phyloP scores from a whole-genome alignment of 805 yeast genomes.

The Yarrowia sp. region DNA sequence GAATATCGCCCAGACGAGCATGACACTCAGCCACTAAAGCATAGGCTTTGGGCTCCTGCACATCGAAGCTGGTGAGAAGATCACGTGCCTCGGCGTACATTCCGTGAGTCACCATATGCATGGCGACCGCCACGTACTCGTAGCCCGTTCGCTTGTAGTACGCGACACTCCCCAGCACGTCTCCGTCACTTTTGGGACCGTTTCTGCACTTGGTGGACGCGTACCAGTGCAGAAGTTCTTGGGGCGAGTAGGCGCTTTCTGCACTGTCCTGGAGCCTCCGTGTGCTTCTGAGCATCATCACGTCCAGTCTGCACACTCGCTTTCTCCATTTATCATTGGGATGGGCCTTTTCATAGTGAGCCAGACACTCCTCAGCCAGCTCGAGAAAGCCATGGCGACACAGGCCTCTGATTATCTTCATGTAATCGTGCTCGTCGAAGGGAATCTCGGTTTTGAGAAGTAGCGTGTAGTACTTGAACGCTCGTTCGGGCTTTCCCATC shows the following conservation, averaged over 20 bases:
- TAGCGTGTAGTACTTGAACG: conserved; percentile 8
- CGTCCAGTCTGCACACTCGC: conserved; percentile 16
- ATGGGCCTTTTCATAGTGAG: conserved; percentile 3
- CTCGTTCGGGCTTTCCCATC: conserved; percentile 15
- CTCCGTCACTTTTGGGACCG: conserved; percentile 3
- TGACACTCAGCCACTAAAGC: conserved; percentile 35
- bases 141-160: background rate
- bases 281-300: background rate
- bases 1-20: conserved; percentile 7
- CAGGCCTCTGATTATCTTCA: conserved; percentile 10
- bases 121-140: conserved; percentile 15
- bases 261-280: background rate
- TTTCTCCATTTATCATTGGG: conserved; percentile 6
- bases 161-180: background rate
- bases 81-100: conserved; percentile 19
- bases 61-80: background rate
- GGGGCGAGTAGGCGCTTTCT: background rate
- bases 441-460: conserved; percentile 28
- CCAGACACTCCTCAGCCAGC: conserved; percentile 4
- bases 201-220: background rate
- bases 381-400: background rate
- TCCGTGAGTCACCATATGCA: conserved; percentile 23
- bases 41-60: conserved; percentile 16
- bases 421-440: conserved; percentile 27
- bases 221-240: background rate